Evolutionary conservation across 2,329 filamentous ascomycete species (phyloP), one percentile per base, ranked within the genome.

Genomic region (Colletotrichum tamarilloi): DNA sequence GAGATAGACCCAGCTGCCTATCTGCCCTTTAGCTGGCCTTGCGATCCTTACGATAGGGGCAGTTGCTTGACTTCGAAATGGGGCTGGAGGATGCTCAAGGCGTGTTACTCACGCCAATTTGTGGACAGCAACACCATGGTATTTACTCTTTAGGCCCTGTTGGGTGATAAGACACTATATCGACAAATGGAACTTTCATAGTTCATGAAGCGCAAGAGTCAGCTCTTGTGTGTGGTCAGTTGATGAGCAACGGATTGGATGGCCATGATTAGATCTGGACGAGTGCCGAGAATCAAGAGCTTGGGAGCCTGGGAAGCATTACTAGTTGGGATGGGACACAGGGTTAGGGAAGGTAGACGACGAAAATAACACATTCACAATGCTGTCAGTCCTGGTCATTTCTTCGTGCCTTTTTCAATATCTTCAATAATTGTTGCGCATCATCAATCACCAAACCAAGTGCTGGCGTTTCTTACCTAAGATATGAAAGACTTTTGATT

Each of bases 281-380:
- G 63, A 56, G 22, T 56, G 63, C 49, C 12, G 62, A 22, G 42
- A 22, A 49, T n/a, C 19, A 49, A 22, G 42, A 49, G 42, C 42
- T 22, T 49, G 42, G 42, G 7, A 22, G 42, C 42, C 42, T 49
- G 7, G 19, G 19, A 49, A 19, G 42, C 19, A 49, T 49, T 49
- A n/a, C 28, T 63, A 32, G 35, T n/a, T 26, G 35, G 59, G 53
- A 32, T 42, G 22, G 28, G 46, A 26, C 52, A 9, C 63, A 66
- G 42, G 68, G 68, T 28, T 66, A 55, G 46, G 49, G 14, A 46
- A 69, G 65, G 53, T 64, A 72, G 46, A 62, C 52, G 35, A 62
- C 67, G 64, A 58, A 62, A 60, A 57, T 14, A 59, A 65, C 30
- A 38, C 26, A 12, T 53, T 59, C 46, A 57, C 58, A 70, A 57